Evolutionary conservation across 352 stramenopile genomes (phyloP), one percentile per base, ranked within the genome.

Genomic region (Pythium sp.): DNA sequence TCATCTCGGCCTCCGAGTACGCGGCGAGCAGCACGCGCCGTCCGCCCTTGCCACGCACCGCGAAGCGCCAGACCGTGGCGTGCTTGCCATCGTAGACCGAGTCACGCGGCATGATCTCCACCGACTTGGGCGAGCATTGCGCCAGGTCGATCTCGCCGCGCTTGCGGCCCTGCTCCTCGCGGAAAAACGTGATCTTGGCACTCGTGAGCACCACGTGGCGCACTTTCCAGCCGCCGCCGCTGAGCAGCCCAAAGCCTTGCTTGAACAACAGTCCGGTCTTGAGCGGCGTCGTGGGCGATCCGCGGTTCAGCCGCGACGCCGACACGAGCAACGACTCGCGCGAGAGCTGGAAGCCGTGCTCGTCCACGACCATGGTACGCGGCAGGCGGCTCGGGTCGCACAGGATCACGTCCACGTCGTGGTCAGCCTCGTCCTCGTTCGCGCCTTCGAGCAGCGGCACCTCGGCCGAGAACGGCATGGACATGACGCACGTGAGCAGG

Each of bases 1-100:
- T 95, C 86, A 95, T 93, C 64, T 95, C 87, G 26, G 67, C 67
- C 62, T 95, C 87, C 46, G 84, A 88, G 70, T 92, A 91, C n/a
- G 86, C 82, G 49, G 82, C 84, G 22, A 95, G 61, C 55, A 95
- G 56, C 34, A 94, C 79, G 61, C 87, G 85, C 20, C 86, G 76
- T 11, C 69, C 78, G 22, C 69, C 78, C 28, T 88, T 88, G 51
- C 70, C 72, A n/a, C 81, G 79, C 53, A 95, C 86, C 1, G 82
- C 84, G 49, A 95, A 91, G 43, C 87, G 80, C 87, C 87, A 95
- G 81, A 95, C 90, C 0, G 87, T 92, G 34, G 86, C 82, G 30
- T 86, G 74, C 1, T 76, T 75, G 57, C 87, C 83, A 61, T 92
- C 87, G 68, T 92, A 94, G 38, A 91, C 70, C 61, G 86, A 93